These are phyloP conservation scores for Ceriops zippeliana DNA, from an alignment of 345 rosid species.

Conservation along the genomic window DNA sequence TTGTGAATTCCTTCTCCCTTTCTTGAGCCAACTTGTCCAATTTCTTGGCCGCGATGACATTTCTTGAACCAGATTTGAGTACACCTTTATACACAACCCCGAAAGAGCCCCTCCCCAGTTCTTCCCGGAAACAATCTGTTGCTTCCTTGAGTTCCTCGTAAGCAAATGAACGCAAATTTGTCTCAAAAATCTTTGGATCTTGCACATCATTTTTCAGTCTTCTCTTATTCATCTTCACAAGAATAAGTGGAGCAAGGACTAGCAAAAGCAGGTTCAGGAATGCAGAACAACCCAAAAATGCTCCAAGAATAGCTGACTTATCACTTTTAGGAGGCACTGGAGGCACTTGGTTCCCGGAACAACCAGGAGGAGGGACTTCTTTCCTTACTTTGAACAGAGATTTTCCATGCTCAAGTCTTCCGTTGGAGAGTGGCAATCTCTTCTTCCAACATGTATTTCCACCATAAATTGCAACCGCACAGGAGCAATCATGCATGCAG, in stretches of 20 bases:
- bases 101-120: conserved; percentile 34
- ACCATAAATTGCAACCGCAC: conserved; percentile 9
- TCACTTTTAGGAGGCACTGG: conserved; percentile 1
- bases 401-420: neutral
- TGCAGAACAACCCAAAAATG: neutral
- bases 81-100: conserved; percentile 34
- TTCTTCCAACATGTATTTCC: conserved; percentile 11
- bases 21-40: conserved; percentile 22
- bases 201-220: neutral
- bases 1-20: conserved; percentile 26
- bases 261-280: conserved; percentile 12
- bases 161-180: conserved; percentile 20
- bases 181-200: neutral
- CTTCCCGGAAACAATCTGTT: conserved; percentile 27
- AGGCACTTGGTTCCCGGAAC: neutral
- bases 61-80: conserved; percentile 11
- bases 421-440: conserved; percentile 22
- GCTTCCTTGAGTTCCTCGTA: conserved; percentile 22
- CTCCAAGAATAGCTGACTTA: neutral
- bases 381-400: conserved; percentile 18
- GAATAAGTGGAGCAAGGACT: neutral
- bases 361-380: neutral
- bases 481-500: conserved; percentile 15
- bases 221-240: conserved; percentile 1
- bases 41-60: conserved; percentile 25